Conservation (phyloP, 2,329 filamentous ascomycete genomes). For the Aspergillus pseudoglaucus region DNA sequence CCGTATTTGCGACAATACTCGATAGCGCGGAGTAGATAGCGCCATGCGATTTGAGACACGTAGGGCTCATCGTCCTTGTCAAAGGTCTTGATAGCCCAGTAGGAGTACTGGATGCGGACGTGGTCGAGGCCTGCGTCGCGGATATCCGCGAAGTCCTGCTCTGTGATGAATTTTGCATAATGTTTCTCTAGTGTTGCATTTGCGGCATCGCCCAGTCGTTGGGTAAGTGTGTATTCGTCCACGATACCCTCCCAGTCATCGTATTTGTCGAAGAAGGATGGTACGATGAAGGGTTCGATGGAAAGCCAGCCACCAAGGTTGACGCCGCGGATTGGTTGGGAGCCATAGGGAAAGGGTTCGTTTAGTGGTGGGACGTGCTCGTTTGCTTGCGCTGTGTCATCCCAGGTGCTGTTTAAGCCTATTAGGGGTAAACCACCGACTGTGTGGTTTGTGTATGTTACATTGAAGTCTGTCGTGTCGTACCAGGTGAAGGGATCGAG, state of each 20-base stretch:
- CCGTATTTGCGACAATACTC: slow-evolving; percentile 93
- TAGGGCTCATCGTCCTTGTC: slow-evolving; percentile 73
- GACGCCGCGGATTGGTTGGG: slow-evolving; percentile 75
- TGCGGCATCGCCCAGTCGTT: slow-evolving; percentile 60
- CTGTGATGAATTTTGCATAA: slow-evolving; percentile 82
- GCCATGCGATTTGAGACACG: slow-evolving; percentile 78
- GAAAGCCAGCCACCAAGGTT: slow-evolving; percentile 93
- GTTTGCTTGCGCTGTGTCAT: slow-evolving; percentile 75
- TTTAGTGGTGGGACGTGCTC: slow-evolving; percentile 71
- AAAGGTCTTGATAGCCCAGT: slow-evolving; percentile 82
- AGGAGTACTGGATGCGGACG: slow-evolving; percentile 90
- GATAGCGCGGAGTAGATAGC: slow-evolving; percentile 85
- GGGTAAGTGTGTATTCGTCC: slow-evolving; percentile 78
- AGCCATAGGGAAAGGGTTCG: slow-evolving; percentile 70
- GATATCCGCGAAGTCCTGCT: slow-evolving; percentile 78
- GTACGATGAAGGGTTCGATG: slow-evolving; percentile 91
- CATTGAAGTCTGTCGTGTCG: slow-evolving; percentile 83
- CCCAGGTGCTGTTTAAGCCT: slow-evolving; percentile 78
- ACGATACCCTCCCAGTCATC: slow-evolving; percentile 58
- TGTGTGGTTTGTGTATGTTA: slow-evolving; percentile 80
- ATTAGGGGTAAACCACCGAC: slow-evolving; percentile 87
- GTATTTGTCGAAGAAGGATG: slow-evolving; percentile 75
- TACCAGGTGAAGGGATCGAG: slow-evolving; percentile 90
- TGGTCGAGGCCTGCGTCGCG: slow-evolving; percentile 85
- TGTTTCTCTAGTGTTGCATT: slow-evolving; percentile 76